Evolutionary conservation across 371 early-diverging fungal species (phyloP).

Genomic region (Mucor piriformis): DNA sequence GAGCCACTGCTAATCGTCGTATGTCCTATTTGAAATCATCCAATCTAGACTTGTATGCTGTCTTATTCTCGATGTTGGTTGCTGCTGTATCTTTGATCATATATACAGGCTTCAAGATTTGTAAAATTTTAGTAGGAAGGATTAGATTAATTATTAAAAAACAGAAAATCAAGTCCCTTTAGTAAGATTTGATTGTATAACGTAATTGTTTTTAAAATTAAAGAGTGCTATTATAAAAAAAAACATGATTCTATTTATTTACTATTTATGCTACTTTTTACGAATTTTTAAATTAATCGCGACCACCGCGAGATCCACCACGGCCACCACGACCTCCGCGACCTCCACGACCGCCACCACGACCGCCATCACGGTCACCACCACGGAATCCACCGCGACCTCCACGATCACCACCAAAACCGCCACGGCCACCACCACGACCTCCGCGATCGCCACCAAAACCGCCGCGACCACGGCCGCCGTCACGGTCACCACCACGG

Average conservation of each 20-base stretch:
- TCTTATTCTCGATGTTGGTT: too few relatives aligned
- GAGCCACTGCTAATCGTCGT: background rate
- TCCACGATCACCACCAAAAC: conserved; percentile 43
- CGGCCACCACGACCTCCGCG: conserved; percentile 37
- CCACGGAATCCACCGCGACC: conserved; percentile 48
- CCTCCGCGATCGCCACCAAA: background rate
- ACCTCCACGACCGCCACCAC: conserved; percentile 38
- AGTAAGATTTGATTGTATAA: too few relatives aligned
- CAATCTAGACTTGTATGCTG: too few relatives aligned
- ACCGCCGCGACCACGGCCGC: conserved; percentile 35
- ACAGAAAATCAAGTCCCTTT: too few relatives aligned
- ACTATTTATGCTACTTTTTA: conserved; percentile 2
- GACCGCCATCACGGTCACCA: conserved; percentile 41
- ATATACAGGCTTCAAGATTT: too few relatives aligned
- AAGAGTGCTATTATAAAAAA: background rate
- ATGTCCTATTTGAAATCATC: conserved; percentile 27
- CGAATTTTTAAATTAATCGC: background rate
- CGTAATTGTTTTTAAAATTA: too few relatives aligned
- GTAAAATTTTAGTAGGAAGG: too few relatives aligned
- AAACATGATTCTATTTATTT: conserved; percentile 3
- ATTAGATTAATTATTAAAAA: too few relatives aligned
- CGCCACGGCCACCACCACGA: background rate
- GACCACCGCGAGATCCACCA: conserved; percentile 46
- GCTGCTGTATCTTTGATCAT: too few relatives aligned
- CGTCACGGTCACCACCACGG: conserved; percentile 36